Evolutionary conservation across 2,329 filamentous ascomycete species (phyloP).

Genomic region (Fusarium coicis): DNA sequence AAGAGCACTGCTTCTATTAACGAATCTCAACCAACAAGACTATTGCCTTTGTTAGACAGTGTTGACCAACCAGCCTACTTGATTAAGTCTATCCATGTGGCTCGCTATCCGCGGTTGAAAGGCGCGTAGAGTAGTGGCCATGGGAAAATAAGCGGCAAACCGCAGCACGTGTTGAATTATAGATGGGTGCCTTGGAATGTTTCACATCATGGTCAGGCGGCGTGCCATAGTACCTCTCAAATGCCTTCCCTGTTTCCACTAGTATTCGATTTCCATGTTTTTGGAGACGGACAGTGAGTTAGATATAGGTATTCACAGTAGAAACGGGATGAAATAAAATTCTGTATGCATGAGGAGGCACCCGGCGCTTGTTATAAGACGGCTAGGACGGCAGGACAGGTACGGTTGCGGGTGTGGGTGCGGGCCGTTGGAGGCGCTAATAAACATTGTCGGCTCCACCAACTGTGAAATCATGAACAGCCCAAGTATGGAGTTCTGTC

Average conservation of each 20-base stretch:
- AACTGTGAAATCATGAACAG: not conserved
- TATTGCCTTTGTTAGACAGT: not conserved
- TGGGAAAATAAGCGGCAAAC: constrained; percentile 19
- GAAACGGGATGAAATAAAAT: not conserved
- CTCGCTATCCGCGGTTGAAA: not conserved
- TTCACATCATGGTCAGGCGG: not conserved
- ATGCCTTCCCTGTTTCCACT: not conserved
- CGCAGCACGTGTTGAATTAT: not conserved
- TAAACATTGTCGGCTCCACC: constrained; percentile 14
- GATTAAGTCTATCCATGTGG: not conserved
- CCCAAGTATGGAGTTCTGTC: not conserved
- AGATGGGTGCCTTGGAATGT: not conserved
- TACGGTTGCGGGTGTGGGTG: constrained; percentile 24
- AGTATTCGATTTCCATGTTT: not conserved
- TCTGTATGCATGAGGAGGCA: not conserved
- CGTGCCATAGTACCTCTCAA: not conserved
- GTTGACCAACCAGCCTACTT: not conserved
- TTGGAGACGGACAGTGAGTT: rapidly evolving
- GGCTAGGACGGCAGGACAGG: too few species aligned
- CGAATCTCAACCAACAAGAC: constrained; percentile 6
- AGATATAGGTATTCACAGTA: not conserved
- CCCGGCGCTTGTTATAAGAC: not conserved
- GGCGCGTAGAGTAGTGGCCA: constrained; percentile 17
- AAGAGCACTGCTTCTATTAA: constrained; percentile 15
- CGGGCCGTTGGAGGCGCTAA: constrained; percentile 33